These are phyloP conservation scores for Didymella lethalis DNA, from an alignment of 2,329 filamentous ascomycete species.

Conservation along the genomic window DNA sequence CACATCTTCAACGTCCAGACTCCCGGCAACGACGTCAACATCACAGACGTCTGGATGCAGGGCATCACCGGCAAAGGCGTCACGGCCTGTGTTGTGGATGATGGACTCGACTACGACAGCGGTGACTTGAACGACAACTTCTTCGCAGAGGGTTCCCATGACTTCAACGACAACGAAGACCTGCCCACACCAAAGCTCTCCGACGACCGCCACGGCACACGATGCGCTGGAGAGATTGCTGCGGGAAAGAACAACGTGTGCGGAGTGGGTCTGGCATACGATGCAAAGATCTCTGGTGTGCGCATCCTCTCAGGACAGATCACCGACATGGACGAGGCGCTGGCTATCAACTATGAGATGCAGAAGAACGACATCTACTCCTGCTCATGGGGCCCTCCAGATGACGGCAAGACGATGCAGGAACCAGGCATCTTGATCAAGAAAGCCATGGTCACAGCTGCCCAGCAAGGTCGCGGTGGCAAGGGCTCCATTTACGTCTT, in stretches of 20 bases:
- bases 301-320: conserved; percentile 93
- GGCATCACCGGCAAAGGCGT: conserved; percentile 89
- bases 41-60: conserved; percentile 90
- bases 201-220: conserved; percentile 90
- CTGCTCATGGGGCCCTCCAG: conserved; percentile 96
- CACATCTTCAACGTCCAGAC: conserved; percentile 87
- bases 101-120: conserved; percentile 95
- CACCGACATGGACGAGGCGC: conserved; percentile 88
- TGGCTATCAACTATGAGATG: conserved; percentile 90
- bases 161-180: conserved; percentile 86
- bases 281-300: conserved; percentile 87
- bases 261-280: conserved; percentile 94
- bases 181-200: conserved; percentile 82
- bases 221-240: conserved; percentile 92
- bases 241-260: conserved; percentile 93
- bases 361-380: conserved; percentile 97
- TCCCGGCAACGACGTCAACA: conserved; percentile 89
- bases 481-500: conserved; percentile 95
- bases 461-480: conserved; percentile 84
- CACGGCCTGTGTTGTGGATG: conserved; percentile 93
- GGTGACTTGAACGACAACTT: conserved; percentile 92
- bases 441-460: conserved; percentile 87
- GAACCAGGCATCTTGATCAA: conserved; percentile 87
- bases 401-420: conserved; percentile 94
- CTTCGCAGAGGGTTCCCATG: conserved; percentile 89